Conservation (phyloP, 345 rosid genomes). For the Sonneratia alba region DNA sequence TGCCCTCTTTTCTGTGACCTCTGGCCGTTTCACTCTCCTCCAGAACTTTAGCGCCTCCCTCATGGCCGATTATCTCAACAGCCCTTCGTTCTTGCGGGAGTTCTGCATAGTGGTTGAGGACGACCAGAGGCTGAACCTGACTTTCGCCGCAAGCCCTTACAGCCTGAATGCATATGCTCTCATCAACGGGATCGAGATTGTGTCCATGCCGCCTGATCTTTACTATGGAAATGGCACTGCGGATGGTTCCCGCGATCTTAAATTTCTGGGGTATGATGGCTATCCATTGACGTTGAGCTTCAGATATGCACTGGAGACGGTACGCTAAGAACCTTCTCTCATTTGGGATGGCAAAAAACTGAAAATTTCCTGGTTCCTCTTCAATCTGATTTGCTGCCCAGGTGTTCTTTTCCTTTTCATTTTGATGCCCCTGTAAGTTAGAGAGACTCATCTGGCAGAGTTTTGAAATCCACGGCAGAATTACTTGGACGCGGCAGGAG, state of each 20-base stretch:
- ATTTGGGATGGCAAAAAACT: too few species aligned
- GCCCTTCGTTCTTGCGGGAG: not conserved
- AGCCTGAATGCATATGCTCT: conserved; percentile 18
- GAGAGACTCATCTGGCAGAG: not conserved
- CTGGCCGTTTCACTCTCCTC: conserved; percentile 16
- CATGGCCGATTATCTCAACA: not conserved
- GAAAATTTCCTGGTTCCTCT: too few species aligned
- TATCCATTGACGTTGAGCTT: not conserved
- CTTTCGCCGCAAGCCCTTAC: conserved; percentile 18
- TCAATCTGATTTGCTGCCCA: too few species aligned
- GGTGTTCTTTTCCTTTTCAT: too few species aligned
- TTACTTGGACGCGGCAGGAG: not conserved
- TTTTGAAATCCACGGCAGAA: not conserved
- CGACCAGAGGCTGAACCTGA: conserved; percentile 16
- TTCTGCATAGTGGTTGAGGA: not conserved
- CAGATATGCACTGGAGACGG: conserved; percentile 17
- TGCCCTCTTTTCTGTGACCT: conserved; percentile 19
- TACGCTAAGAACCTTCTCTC: not conserved
- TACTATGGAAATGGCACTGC: conserved; percentile 2
- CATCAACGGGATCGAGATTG: conserved; percentile 29
- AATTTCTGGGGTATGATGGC: not conserved
- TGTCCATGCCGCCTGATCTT: conserved; percentile 28
- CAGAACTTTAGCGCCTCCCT: conserved; percentile 21
- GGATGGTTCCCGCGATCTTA: not conserved
- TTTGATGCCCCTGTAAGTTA: not conserved